Evolutionary conservation across 768 basidiomycete species (phyloP), one percentile per base, ranked within the genome.

Genomic region (Leucosporidium creatinivorum): DNA sequence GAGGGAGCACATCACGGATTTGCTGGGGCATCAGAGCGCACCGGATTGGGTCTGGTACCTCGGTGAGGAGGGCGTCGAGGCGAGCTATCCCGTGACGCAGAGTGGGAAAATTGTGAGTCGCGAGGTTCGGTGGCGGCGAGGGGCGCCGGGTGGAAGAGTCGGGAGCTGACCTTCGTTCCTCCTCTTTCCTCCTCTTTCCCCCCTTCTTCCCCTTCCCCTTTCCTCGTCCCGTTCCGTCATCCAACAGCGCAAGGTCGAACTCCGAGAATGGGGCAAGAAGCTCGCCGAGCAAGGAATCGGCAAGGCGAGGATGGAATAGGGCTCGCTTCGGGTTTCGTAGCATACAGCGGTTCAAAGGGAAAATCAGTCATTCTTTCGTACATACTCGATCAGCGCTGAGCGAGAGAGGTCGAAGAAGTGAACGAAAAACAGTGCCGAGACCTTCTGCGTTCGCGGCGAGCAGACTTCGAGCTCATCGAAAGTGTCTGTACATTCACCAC

Each of bases 21-120:
- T 52, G 3, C 10, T 62, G 4, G 19, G 23, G 15, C 50, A 55
- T 17, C 62, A 91, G 89, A 89, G 88, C 76, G 84, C 86, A 1
- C 89, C 89, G 0, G 80, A 81, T 13, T 91, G 89, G 88, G 85
- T 91, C 4, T 92, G 89, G 87, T 90, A 90, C 69, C 69, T 88
- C 1, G 86, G 85, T 19, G 87, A 89, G 73, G 87, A 86, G 55
- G 84, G 83, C 1, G 77, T 77, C 3, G 79, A 81, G 12, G 77
- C 75, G 13, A 86, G 89, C 69, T 76, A 91, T 12, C 89, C 90
- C 1, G 90, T 89, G 80, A 92, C 90, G 15, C 89, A 87, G 19
- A 91, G 89, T 70, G 89, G 89, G 50, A 92, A 92, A 77, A 85
- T 92, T 58, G 57, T 58, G 57, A 36, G 57, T 44, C 6, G 13